Conservation (phyloP, 2,329 filamentous ascomycete species). For the Phoma sp. region DNA sequence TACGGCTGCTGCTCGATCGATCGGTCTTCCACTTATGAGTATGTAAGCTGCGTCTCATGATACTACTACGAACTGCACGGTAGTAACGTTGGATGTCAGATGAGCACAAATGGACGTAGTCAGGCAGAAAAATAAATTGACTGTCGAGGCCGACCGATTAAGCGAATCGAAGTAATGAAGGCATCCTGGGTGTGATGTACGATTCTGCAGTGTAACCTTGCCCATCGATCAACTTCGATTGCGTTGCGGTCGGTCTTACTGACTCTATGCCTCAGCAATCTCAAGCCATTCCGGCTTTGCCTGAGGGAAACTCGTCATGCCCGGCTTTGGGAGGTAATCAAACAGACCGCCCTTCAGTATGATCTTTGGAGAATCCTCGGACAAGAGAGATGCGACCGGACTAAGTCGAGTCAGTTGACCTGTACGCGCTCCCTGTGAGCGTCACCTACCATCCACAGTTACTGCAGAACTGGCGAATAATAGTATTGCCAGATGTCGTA, state of each 20-base stretch:
- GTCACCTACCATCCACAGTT: constrained; percentile 37
- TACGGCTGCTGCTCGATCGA: too few species aligned
- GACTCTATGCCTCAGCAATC: constrained; percentile 1
- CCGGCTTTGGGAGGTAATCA: constrained; percentile 25
- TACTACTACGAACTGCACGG: neutral
- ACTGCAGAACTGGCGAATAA: constrained; percentile 37
- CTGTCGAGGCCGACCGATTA: too few species aligned
- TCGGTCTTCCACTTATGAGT: neutral
- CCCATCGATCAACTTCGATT: too few species aligned
- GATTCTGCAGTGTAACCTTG: too few species aligned
- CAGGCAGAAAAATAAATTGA: neutral
- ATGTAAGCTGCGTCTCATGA: neutral
- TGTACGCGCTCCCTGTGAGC: neutral
- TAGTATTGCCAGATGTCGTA: constrained; percentile 35
- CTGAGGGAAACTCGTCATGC: constrained; percentile 24
- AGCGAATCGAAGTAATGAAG: too few species aligned
- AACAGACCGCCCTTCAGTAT: constrained; percentile 38
- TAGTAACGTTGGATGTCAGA: neutral
- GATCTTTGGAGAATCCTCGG: constrained; percentile 23
- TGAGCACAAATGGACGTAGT: neutral
- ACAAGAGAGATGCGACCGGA: constrained; percentile 27
- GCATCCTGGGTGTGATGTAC: too few species aligned
- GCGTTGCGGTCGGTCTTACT: neutral
- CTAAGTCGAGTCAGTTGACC: constrained; percentile 15
- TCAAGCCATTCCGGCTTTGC: constrained; percentile 34